These are phyloP conservation scores for Penicillium psychrosexuale DNA, from an alignment of 2,329 filamentous ascomycete genomes.

Conservation along the genomic window DNA sequence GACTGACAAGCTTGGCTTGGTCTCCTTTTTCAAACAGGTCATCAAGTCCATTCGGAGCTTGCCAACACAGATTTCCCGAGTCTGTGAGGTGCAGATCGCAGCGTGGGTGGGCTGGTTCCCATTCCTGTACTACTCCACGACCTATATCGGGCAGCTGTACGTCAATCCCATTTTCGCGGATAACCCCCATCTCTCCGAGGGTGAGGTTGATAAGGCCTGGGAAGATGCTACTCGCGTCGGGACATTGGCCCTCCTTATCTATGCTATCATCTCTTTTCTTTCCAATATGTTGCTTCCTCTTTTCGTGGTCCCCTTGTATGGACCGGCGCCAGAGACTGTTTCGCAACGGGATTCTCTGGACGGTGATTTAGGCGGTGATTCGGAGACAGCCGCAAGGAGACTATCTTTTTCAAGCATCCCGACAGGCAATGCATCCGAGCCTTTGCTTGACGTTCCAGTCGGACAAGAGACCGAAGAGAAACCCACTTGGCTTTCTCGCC, in stretches of 20 bases:
- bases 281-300: constrained; percentile 83
- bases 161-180: constrained; percentile 74
- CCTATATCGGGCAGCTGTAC: constrained; percentile 90
- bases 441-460: constrained; percentile 23
- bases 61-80: constrained; percentile 75
- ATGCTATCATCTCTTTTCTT: constrained; percentile 77
- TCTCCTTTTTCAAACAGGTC: constrained; percentile 76
- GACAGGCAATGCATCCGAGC: constrained; percentile 31
- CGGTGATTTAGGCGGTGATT: constrained; percentile 9
- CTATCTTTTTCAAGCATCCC: constrained; percentile 34
- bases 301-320: constrained; percentile 77
- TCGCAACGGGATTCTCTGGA: constrained; percentile 6
- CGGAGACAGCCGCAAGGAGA: constrained; percentile 25
- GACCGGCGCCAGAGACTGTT: constrained; percentile 9
- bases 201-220: constrained; percentile 75
- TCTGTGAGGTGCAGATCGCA: constrained; percentile 79
- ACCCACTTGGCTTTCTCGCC: constrained; percentile 51
- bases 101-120: constrained; percentile 97
- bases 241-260: constrained; percentile 84
- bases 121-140: constrained; percentile 91
- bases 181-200: constrained; percentile 72
- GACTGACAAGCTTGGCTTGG: constrained; percentile 60
- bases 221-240: constrained; percentile 82
- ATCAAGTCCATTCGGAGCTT: constrained; percentile 72
- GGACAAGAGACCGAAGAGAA: constrained; percentile 16